Base-by-base conservation (phyloP, 176 grass and related monocot genomes). In the Carex littledalei region DNA sequence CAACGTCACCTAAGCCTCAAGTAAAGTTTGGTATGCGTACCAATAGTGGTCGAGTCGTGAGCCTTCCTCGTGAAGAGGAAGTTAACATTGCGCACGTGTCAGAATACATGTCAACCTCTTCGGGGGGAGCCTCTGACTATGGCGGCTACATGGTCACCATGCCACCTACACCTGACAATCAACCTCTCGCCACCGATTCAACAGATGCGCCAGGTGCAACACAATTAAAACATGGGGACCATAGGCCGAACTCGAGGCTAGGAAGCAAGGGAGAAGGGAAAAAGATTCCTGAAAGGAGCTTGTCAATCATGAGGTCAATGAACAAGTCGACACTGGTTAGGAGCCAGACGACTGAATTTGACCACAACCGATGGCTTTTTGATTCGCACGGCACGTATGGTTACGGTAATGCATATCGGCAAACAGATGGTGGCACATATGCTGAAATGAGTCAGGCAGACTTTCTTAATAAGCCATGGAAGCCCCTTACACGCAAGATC, bases 111-210 rank as follows among this genome's bases (percentile, higher is more conserved):
- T 62, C 78, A 21, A 63, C 84, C 67, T 92, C 92, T 87, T 88
- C 92, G 0, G 90, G 78, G 4, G 87, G 85, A 5, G 49, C 21
- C 53, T 79, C 50, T 69, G 87, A 97, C 75, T 91, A 92, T 56
- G 52, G 73, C 37, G 92, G 92, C 76, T 97, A 97, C 90, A 97
- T 90, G 11, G 92, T 97, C 75, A 82, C 88, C 78, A 97, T 97
- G 90, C 94, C 94, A 3, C 92, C 94, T 54, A 97, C 94, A 7
- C 92, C 94, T n/a, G 92, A 97, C 81, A 97, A 97, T 85, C 92
- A 97, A 73, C 92, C 94, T 0, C 60, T 81, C 24, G 50, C 67
- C 39, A 88, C 49, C 21, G 87, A 70, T 3, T 35, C 61, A 53
- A 20, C 61, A 1, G 22, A 63, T 20, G 18, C 54, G 8, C 79